Conservation (phyloP, 345 rosid species). For the Hypericum androsaemum region DNA sequence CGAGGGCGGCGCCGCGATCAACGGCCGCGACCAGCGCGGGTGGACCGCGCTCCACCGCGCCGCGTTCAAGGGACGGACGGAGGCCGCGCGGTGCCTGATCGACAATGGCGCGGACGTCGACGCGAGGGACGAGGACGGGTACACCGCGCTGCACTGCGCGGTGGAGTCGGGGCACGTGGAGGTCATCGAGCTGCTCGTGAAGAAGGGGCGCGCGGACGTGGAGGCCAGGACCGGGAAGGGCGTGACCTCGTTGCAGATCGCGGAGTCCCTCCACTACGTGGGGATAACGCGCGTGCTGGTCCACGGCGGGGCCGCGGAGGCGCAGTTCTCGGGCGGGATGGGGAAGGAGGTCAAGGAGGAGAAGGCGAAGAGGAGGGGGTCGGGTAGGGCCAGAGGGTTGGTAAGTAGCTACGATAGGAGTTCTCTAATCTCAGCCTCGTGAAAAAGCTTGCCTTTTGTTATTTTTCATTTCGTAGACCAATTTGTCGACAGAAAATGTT, state of each 20-base stretch:
- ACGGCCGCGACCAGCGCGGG: slow-evolving; percentile 47
- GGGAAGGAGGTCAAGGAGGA: no score
- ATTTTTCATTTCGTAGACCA: no score
- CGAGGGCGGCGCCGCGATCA: slow-evolving; percentile 42
- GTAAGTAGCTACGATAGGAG: no score
- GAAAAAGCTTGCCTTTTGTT: no score
- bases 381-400: no score
- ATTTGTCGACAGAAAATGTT: no score
- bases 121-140: slow-evolving; percentile 51
- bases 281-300: slow-evolving; percentile 46
- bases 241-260: slow-evolving; percentile 36
- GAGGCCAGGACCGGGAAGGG: slow-evolving; percentile 47
- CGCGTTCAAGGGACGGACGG: slow-evolving; percentile 41
- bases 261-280: slow-evolving; percentile 40
- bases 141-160: slow-evolving; percentile 58
- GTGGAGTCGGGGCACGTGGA: slow-evolving; percentile 47
- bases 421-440: no score
- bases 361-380: no score
- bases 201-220: slow-evolving; percentile 36
- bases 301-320: slow-evolving; percentile 23
- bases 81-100: slow-evolving; percentile 29
- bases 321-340: not conserved
- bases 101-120: slow-evolving; percentile 46
- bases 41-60: slow-evolving; percentile 66
- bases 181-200: slow-evolving; percentile 43